Base-by-base conservation (phyloP, 2,329 filamentous ascomycete species). In the Phyllosticta capitalensis region DNA sequence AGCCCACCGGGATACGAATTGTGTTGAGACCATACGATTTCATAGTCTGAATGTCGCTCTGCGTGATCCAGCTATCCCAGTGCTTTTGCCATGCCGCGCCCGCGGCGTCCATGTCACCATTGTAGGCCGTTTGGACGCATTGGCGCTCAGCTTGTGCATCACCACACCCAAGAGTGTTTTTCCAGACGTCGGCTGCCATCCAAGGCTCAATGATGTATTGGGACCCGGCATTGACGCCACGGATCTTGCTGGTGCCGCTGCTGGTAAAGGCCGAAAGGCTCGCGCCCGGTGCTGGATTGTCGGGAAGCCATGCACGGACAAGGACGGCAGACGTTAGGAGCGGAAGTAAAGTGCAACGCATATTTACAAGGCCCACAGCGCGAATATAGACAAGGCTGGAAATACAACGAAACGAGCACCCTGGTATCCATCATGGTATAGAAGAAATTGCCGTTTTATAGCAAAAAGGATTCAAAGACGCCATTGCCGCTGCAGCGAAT, bases 141-240 rank as follows among this genome's bases (percentile, higher is more conserved):
- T 82, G 80, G 63, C 80, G 82, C 68, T 83, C 80, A 51, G 77
- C 78, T 17, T 73, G 67, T n/a, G 71, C 65, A 1, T 65, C 71
- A 9, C 67, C 67, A 63, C 81, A 83, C 33, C 79, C 79, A 66
- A 81, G 80, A 19, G 62, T 67, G 19, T 62, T 67, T 24, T 24
- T 5, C 79, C 81, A 83, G 55, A 74, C 73, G 26, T 68, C 65
- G 17, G 64, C 63, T 52, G 75, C 75, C 66, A 83, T 79, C 81
- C 81, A 83, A 7, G 79, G 79, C 68, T 83, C 81, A 33, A 78
- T 69, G 57, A 83, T 67, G 64, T 83, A 82, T 22, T 77, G 72
- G 0, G 77, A 75, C 5, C 81, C 79, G 9, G 82, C 69, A 65
- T 83, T 83, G 59, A 83, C 81, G 30, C 81, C 81, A 9, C 80